Base-by-base conservation (phyloP, 352 stramenopile species). In the Hyphochytrium catenoides region DNA sequence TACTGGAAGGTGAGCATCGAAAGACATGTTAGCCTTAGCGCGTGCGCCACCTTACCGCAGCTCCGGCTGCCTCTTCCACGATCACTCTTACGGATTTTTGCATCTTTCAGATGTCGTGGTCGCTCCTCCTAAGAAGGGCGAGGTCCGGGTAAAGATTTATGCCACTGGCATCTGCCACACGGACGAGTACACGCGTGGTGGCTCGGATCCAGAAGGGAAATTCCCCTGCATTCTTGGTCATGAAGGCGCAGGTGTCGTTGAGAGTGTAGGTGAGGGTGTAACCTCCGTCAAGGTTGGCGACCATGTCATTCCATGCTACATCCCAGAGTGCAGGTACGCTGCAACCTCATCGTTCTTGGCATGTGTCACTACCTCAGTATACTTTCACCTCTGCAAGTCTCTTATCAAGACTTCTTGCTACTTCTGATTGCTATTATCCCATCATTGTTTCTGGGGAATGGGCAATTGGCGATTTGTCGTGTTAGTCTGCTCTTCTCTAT, bases 281-380 rank as follows among this genome's bases (percentile, higher is more conserved):
- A 83, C 64, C 6, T 62, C 53, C 17, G 27, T 83, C 36, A 67
- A 83, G 52, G 66, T 77, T 27, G 69, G 69, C 32, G 69, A 83
- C 52, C 63, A 95, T 47, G 82, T 95, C 23, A 85, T 96, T 50
- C 87, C 87, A 24, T 95, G 79, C 62, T 96, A 95, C 57, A 91
- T 73, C 36, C 73, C 74, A 34, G 63, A 86, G 48, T 86, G 70
- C 60, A 64, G n/a, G n/a, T n/a, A n/a, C n/a, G n/a, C n/a, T n/a
- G n/a, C n/a, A n/a, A n/a, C n/a, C n/a, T n/a, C n/a, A n/a, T n/a
- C n/a, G n/a, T n/a, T n/a, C n/a, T n/a, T n/a, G n/a, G n/a, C n/a
- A n/a, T n/a, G n/a, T n/a, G n/a, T n/a, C n/a, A n/a, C n/a, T n/a
- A n/a, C n/a, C n/a, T n/a, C n/a, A n/a, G n/a, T n/a, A n/a, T n/a